These are phyloP conservation scores for Sclerotinia nivalis DNA, from an alignment of 2,329 filamentous ascomycete genomes.

Conservation along the genomic window DNA sequence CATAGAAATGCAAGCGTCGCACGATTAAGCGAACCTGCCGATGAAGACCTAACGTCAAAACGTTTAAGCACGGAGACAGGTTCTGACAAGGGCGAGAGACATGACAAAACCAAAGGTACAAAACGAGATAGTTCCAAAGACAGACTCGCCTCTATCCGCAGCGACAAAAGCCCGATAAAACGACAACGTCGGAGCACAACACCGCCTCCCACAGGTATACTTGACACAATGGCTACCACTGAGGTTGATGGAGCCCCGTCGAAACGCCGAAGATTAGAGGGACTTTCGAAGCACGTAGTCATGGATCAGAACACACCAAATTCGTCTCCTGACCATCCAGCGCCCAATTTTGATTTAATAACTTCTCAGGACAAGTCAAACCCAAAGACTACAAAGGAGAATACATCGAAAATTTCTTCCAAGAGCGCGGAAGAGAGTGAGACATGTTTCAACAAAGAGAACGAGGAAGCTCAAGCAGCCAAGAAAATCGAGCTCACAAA, in stretches of 20 bases:
- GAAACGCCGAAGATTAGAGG: slow-evolving; percentile 60
- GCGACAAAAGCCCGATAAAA: slow-evolving; percentile 54
- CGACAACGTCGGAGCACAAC: slow-evolving; percentile 60
- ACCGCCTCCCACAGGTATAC: slow-evolving; percentile 49
- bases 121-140: slow-evolving; percentile 64
- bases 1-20: slow-evolving; percentile 32
- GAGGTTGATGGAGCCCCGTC: slow-evolving; percentile 53
- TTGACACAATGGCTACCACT: slow-evolving; percentile 52
- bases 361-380: slow-evolving; percentile 30
- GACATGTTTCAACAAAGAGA: slow-evolving; percentile 43
- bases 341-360: slow-evolving; percentile 27
- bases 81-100: slow-evolving; percentile 33
- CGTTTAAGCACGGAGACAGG: slow-evolving; percentile 26
- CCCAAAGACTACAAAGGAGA: background rate
- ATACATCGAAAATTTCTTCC: background rate
- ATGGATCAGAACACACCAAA: slow-evolving; percentile 34
- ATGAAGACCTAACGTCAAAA: slow-evolving; percentile 26
- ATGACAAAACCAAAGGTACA: slow-evolving; percentile 58
- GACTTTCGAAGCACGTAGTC: slow-evolving; percentile 21
- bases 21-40: slow-evolving; percentile 20
- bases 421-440: slow-evolving; percentile 25
- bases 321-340: slow-evolving; percentile 37
- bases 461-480: slow-evolving; percentile 35
- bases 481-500: slow-evolving; percentile 38
- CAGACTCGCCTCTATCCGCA: slow-evolving; percentile 48